These are phyloP conservation scores for Hanseniaspora gamundiae DNA, from an alignment of 1,139 yeast genomes.

Conservation along the genomic window DNA sequence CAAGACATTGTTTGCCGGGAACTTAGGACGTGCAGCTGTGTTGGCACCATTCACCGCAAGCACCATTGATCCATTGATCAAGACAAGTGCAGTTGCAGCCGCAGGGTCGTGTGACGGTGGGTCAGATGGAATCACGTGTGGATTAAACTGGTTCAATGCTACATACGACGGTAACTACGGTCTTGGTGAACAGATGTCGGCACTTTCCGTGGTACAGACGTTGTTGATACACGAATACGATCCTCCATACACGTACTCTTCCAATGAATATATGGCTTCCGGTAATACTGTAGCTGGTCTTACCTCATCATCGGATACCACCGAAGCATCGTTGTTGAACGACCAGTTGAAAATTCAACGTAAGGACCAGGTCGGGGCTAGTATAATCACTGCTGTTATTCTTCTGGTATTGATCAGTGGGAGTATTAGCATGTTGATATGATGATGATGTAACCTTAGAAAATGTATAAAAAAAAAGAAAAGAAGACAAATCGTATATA, in stretches of 20 bases:
- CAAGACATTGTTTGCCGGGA: constrained; percentile 46
- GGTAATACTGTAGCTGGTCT: constrained; percentile 36
- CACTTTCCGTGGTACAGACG: constrained; percentile 53
- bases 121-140: constrained; percentile 65
- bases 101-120: constrained; percentile 68
- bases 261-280: constrained; percentile 36
- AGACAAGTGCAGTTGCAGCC: constrained; percentile 48
- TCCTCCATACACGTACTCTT: constrained; percentile 30
- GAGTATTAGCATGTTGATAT: constrained; percentile 59
- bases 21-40: constrained; percentile 37
- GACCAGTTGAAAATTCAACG: constrained; percentile 35
- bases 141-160: constrained; percentile 43
- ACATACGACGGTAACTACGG: constrained; percentile 61
- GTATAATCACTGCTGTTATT: constrained; percentile 66
- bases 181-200: constrained; percentile 68
- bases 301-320: constrained; percentile 20
- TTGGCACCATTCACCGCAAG: constrained; percentile 38
- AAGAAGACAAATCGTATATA: too few species aligned
- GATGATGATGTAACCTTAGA: background rate
- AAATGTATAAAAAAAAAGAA: background rate
- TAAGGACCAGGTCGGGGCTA: constrained; percentile 79
- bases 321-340: constrained; percentile 23
- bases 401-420: constrained; percentile 48
- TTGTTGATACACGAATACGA: constrained; percentile 29
- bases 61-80: constrained; percentile 30